Percentiles rank a stretch among this genome's conserved stretches.
These are phyloP conservation scores for barley (Hordeum vulgare) DNA, from an alignment of 176 grass and related monocot genomes.

Conservation along the genomic window DNA sequence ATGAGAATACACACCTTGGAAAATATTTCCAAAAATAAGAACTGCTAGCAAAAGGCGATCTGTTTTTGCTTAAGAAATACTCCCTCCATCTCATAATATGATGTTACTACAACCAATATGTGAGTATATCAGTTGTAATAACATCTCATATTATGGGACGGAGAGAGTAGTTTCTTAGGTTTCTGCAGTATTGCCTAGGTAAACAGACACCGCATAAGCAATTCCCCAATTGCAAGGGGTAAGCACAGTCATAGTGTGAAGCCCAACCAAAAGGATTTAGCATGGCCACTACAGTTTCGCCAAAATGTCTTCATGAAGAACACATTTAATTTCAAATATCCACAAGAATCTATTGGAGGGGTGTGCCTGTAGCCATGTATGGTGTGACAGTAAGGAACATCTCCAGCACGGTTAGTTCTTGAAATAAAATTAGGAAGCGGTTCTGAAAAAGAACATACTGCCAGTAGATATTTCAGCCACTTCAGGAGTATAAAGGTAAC, in stretches of 20 bases:
- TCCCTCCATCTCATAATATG: background rate
- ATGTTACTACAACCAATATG: no score
- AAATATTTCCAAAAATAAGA: constrained; percentile 18
- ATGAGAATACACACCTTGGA: constrained; percentile 1
- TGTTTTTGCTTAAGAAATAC: constrained; percentile 12
- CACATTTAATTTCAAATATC: background rate
- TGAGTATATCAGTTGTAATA: no score
- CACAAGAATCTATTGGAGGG: background rate
- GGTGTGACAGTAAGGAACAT: background rate
- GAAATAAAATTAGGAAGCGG: background rate
- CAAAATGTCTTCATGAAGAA: background rate
- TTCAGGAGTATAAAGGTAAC: background rate
- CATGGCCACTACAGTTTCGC: background rate
- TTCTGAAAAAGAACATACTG: background rate
- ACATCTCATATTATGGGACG: background rate
- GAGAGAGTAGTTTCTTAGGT: background rate
- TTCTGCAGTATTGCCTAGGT: background rate
- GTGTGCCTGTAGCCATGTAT: background rate
- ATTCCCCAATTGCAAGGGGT: background rate
- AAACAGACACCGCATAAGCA: background rate
- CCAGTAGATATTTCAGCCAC: background rate
- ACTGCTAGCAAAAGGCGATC: background rate
- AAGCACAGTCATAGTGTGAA: background rate
- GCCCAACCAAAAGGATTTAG: background rate
- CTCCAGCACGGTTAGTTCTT: background rate